Conservation (phyloP, 345 rosid genomes). For the Litchi chinensis region DNA sequence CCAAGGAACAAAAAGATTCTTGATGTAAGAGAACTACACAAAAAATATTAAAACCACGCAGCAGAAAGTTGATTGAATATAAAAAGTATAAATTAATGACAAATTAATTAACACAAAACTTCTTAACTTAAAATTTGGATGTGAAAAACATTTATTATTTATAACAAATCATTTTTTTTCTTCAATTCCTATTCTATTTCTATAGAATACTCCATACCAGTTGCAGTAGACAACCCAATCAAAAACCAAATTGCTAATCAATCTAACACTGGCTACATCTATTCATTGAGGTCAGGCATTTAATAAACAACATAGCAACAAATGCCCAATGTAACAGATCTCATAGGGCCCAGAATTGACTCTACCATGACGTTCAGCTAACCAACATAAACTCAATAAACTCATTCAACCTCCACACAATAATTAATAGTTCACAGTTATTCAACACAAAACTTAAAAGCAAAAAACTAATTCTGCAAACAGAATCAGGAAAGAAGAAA, state of each 20-base stretch:
- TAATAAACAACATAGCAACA: neutral
- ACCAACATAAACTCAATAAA: constrained; percentile 7
- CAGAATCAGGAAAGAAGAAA: neutral
- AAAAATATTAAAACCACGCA: neutral
- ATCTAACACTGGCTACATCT: neutral
- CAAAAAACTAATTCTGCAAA: neutral
- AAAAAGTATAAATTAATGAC: neutral
- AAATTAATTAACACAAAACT: neutral
- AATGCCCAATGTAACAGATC: neutral
- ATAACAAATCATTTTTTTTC: too few relatives aligned
- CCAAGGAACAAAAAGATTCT: neutral
- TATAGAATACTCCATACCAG: neutral
- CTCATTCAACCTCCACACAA: neutral
- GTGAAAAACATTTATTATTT: too few relatives aligned
- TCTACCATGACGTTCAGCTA: neutral
- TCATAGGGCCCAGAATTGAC: neutral
- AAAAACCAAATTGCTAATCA: neutral
- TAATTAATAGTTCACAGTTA: neutral
- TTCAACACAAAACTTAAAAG: neutral
- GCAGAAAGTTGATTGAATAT: constrained; percentile 2
- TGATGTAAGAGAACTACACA: neutral
- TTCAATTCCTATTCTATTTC: too few relatives aligned
- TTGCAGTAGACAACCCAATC: neutral
- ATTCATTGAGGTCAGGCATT: neutral
- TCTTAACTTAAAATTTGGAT: neutral